These are phyloP conservation scores for Pythium brachiatum DNA, from an alignment of 352 stramenopile species.

Conservation along the genomic window DNA sequence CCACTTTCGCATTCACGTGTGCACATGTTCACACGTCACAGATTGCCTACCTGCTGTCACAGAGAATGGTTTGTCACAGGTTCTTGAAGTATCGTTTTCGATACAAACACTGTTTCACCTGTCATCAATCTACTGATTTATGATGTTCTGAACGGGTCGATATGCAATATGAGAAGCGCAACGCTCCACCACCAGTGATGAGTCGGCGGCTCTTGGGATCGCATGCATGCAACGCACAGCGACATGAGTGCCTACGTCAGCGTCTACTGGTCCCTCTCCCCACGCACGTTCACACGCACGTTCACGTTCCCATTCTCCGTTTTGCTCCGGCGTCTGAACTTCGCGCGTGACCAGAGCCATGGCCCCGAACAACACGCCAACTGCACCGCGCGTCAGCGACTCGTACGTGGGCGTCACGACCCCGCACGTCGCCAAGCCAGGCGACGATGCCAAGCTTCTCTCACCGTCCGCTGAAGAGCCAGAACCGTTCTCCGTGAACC, in stretches of 20 bases:
- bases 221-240: neutral
- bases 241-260: conserved; percentile 2
- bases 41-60: neutral
- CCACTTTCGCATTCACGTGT: neutral
- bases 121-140: neutral
- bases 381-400: conserved; percentile 1
- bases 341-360: neutral
- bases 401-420: conserved; percentile 2
- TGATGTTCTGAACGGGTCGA: neutral
- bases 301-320: neutral
- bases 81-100: neutral
- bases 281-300: neutral
- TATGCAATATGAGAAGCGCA: neutral
- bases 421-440: neutral
- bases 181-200: conserved; percentile 5
- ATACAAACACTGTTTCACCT: neutral
- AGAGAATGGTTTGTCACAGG: neutral
- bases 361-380: neutral
- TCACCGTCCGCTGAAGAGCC: neutral
- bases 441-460: neutral
- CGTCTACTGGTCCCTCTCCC: neutral
- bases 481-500: conserved; percentile 3
- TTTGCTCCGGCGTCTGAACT: neutral
- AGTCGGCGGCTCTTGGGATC: neutral
- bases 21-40: neutral